A percentile compares a stretch with the other conserved stretches of the same genome.
Evolutionary conservation across 768 basidiomycete genomes (phyloP).

Genomic region (Tylopilus balloui): DNA sequence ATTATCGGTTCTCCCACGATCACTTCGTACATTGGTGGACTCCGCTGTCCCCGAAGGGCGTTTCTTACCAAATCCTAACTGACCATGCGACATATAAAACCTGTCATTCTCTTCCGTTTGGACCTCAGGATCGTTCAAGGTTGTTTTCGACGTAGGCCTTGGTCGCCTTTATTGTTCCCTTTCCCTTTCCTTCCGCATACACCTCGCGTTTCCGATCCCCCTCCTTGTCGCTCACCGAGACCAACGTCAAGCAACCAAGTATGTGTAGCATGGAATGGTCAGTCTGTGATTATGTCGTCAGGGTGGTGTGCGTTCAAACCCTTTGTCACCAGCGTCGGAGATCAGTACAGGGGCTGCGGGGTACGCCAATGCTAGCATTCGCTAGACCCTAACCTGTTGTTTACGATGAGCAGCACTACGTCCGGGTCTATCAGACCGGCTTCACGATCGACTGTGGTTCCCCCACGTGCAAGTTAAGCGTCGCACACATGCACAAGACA

Average conservation of each 20-base stretch:
- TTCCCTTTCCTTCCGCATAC: not conserved
- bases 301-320: constrained; percentile 4
- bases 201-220: not conserved
- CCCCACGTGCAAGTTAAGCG: constrained; percentile 49
- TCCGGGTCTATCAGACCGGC: constrained; percentile 60
- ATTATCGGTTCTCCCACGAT: constrained; percentile 30
- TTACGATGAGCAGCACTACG: constrained; percentile 49
- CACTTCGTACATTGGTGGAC: constrained; percentile 27
- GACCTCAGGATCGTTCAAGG: not conserved
- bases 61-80: constrained; percentile 29
- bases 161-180: not conserved
- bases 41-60: constrained; percentile 29
- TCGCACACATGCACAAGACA: constrained; percentile 54
- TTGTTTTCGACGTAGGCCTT: not conserved
- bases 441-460: constrained; percentile 51
- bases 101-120: constrained; percentile 9
- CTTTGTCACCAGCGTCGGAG: constrained; percentile 31
- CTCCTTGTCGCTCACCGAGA: not conserved
- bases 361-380: constrained; percentile 21
- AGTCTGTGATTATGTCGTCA: constrained; percentile 9
- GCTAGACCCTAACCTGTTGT: not conserved
- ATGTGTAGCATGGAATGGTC: constrained; percentile 65
- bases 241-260: constrained; percentile 6
- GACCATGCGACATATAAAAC: constrained; percentile 28
- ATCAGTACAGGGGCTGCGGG: constrained; percentile 42